Base-by-base conservation (phyloP, 306 rosid genomes). In the Carpinus viminea region DNA sequence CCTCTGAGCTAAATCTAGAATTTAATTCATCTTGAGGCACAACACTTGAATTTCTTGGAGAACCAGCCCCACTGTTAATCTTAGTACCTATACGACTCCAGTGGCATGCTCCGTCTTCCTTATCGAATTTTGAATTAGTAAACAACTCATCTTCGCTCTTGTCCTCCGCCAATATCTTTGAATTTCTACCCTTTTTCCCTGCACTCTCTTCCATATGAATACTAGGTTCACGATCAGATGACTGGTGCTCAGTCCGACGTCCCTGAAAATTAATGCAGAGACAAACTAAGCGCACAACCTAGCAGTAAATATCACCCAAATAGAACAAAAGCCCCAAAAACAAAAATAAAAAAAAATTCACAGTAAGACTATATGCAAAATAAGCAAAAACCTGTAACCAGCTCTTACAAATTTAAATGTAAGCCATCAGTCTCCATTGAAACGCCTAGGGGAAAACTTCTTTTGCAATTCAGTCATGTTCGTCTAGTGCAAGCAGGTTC, bases 361-460 rank as follows among this genome's bases (percentile, higher is more conserved):
- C 69, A 60, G 36, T 79, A 72, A 70, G 54, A 77, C 82, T 50
- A 74, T 61, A 65, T 54, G 81, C 85, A 85, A 80, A 60, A 81
- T 34, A 78, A 75, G 38, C 61, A 80, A 76, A 75, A 70, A 90
- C 91, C 70, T 85, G 65, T 88, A 93, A 88, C 98, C 87, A 91
- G 93, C 90, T 93, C 99, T 96, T 96, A 93, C 99, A 90, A 93
- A 96, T 91, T 68, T 81, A 93, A 93, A 85, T 81, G 94, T 81
- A 91, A 93, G 97, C 92, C 96, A 85, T 86, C 88, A 87, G 93
- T 89, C 98, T 91, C 88, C 97, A 88, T 76, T 89, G 99, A 84
- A 89, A 96, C 96, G 96, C 98, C 97, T 91, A 92, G 89, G 76
- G 70, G 93, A 87, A 87, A 93, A 92, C 96, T 84, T 94, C 97